Conservation (phyloP, 169 alveolate genomes). For the Plasmodium fragile region DNA sequence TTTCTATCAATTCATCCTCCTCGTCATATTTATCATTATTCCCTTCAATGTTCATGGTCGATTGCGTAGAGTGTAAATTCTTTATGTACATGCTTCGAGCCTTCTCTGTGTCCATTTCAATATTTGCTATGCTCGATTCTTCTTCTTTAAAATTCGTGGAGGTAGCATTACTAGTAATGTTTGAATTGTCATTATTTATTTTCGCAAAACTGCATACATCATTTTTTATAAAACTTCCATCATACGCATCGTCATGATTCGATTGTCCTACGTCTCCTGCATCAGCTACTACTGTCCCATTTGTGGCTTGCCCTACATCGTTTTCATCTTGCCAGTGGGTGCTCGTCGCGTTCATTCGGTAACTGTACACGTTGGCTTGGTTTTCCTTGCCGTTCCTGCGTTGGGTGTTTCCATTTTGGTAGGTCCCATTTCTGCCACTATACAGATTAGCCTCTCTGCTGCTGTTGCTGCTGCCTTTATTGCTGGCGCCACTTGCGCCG, state of each 20-base stretch:
- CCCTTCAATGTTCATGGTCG: conserved; percentile 52
- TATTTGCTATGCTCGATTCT: not conserved
- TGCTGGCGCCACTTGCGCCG: not conserved
- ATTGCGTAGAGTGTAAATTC: conserved; percentile 49
- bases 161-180: conserved; percentile 1
- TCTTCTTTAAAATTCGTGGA: not conserved
- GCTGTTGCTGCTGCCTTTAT: not conserved
- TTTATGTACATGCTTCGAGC: not conserved
- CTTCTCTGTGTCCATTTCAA: not conserved
- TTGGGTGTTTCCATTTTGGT: not conserved
- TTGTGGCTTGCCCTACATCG: not conserved
- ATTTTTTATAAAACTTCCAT: not conserved
- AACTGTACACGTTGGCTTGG: not conserved
- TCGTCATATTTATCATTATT: not conserved
- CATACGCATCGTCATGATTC: not conserved
- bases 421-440: not conserved
- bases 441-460: not conserved
- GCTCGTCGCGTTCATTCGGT: conserved; percentile 1
- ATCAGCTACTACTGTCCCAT: not conserved
- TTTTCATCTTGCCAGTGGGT: not conserved
- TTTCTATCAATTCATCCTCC: not conserved
- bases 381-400: not conserved
- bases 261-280: not conserved
- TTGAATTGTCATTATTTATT: not conserved
- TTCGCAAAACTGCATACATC: not conserved